phyloP scores from a whole-genome alignment of 2,329 filamentous ascomycete genomes.

The Amphichorda felina region DNA sequence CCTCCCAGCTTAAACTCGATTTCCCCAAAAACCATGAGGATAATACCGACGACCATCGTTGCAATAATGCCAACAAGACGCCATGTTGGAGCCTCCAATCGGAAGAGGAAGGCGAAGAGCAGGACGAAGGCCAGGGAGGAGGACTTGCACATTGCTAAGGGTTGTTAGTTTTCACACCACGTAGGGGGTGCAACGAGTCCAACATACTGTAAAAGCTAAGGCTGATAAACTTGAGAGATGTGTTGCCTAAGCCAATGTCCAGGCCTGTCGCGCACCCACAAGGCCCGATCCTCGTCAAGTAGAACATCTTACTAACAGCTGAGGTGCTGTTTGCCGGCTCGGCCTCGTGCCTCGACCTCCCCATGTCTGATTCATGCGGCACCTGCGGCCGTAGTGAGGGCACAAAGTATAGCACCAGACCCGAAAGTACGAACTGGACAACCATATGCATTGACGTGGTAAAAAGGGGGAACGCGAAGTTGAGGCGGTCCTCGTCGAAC shows the following conservation, averaged over 20 bases:
- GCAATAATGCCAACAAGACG: slow-evolving; percentile 78
- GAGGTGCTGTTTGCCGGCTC: slow-evolving; percentile 30
- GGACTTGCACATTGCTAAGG: slow-evolving; percentile 88
- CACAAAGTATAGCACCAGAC: slow-evolving; percentile 66
- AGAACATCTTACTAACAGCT: slow-evolving; percentile 84
- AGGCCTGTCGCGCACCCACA: slow-evolving; percentile 88
- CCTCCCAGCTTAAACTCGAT: slow-evolving; percentile 78
- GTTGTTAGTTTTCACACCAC: slow-evolving; percentile 14
- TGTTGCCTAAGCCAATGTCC: slow-evolving; percentile 93
- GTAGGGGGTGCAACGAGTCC: too few species aligned
- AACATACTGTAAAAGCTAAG: slow-evolving; percentile 84
- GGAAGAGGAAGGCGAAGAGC: slow-evolving; percentile 87
- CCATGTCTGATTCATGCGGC: slow-evolving; percentile 33
- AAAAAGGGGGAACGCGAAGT: slow-evolving; percentile 92
- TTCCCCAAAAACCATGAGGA: slow-evolving; percentile 98
- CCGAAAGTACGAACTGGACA: slow-evolving; percentile 77
- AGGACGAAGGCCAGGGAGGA: slow-evolving; percentile 92
- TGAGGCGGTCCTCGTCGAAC: slow-evolving; percentile 75
- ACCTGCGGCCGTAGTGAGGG: slow-evolving; percentile 64
- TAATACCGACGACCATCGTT: slow-evolving; percentile 82
- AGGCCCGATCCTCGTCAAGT: slow-evolving; percentile 80
- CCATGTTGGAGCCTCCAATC: slow-evolving; percentile 77
- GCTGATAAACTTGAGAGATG: slow-evolving; percentile 89
- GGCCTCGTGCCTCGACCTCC: slow-evolving; percentile 36
- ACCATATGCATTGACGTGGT: slow-evolving; percentile 93